Evolutionary conservation across 2,329 filamentous ascomycete genomes (phyloP).

Genomic region (Penicillium sp.): DNA sequence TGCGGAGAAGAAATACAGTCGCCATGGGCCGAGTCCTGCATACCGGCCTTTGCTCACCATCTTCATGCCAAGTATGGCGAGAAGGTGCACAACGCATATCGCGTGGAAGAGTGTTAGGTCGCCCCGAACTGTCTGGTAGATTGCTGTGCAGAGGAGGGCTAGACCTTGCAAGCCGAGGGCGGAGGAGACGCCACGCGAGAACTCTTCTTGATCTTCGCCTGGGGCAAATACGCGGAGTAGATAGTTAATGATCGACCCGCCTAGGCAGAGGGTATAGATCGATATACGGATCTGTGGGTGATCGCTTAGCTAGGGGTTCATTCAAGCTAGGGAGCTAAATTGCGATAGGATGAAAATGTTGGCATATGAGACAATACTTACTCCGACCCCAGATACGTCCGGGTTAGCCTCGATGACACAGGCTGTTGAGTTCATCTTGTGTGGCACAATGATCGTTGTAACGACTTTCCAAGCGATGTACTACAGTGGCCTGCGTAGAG

Average conservation of each 20-base stretch:
- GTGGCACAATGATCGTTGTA: neutral
- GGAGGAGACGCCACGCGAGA: constrained; percentile 18
- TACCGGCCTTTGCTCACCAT: constrained; percentile 20
- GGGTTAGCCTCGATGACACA: constrained; percentile 20
- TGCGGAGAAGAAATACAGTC: constrained; percentile 15
- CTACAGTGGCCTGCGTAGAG: neutral
- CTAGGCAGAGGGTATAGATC: constrained; percentile 20
- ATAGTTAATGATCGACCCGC: constrained; percentile 17
- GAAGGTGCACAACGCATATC: constrained; percentile 21
- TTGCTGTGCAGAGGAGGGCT: constrained; percentile 21
- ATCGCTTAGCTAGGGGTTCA: neutral
- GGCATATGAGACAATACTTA: constrained; percentile 6
- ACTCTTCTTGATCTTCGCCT: constrained; percentile 19
- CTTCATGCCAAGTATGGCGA: constrained; percentile 16
- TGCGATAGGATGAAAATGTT: neutral
- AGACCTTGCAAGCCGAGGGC: constrained; percentile 20
- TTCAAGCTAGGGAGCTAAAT: neutral
- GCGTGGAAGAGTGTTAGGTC: constrained; percentile 23
- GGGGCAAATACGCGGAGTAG: constrained; percentile 16
- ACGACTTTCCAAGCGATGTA: neutral
- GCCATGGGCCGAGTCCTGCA: constrained; percentile 17
- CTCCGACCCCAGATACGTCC: constrained; percentile 17
- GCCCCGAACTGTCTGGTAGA: constrained; percentile 18
- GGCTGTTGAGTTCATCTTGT: constrained; percentile 15
- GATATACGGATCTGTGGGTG: constrained; percentile 18